Base-by-base conservation (phyloP, 2,329 filamentous ascomycete species). In the Chalaropsis ovoidea region DNA sequence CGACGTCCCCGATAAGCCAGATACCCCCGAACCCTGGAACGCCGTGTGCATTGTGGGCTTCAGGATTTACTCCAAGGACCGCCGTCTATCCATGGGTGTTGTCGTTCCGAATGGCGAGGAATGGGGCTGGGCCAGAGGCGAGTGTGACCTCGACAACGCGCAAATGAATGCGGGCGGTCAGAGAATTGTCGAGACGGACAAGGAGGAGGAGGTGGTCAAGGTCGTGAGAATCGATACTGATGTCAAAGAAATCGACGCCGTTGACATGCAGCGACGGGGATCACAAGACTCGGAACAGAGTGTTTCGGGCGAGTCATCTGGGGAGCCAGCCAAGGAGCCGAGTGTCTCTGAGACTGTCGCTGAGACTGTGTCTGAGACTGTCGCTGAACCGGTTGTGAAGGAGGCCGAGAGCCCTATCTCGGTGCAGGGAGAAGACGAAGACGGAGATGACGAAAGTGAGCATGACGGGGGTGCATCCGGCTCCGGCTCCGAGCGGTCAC, bases 11-110 rank as follows among this genome's bases (percentile, higher is more conserved):
- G 81, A 83, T n/a, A 82, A 84, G 66, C 81, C 85, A 70, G 81
- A 80, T 67, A 75, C 78, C 70, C 73, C 79, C 0, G 79, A 82
- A 27, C 80, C 82, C 1, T 86, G 84, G 84, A 86, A 86, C 71
- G 83, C 84, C 3, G 78, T 86, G 58, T 81, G 79, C 63, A 80
- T 86, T 19, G 79, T 86, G 0, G 83, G 84, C 0, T 74, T 86
- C 63, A 79, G 82, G 3, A 80, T 86, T 5, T 86, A 86, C 72
- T 81, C 80, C 70, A 83, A 81, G 72, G 81, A 86, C 70, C 77
- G 79, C 56, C 73, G 76, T 41, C 74, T 84, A 2, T 78, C 82
- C 72, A 72, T 84, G n/a, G 76, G 77, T 45, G 78, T 82, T 13
- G 80, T 84, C 22, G 78, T 83, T 73, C 81, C 83, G 70, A 81